Conservation (phyloP, 2,329 filamentous ascomycete species). For the Annulohypoxylon truncatum region DNA sequence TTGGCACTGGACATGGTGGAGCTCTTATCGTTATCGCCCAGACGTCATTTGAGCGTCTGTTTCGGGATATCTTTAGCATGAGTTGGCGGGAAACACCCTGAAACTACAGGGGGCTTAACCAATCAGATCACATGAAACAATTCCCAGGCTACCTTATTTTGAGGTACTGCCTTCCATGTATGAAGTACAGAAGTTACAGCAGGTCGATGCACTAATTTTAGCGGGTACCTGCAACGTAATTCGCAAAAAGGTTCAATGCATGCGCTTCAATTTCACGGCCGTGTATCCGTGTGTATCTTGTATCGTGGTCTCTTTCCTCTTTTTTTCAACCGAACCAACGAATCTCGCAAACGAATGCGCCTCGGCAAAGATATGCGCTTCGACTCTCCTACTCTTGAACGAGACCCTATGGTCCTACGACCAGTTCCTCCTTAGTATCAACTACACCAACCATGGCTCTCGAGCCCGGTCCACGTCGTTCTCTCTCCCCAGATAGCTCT, state of each 20-base stretch:
- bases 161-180: constrained; percentile 13
- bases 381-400: constrained; percentile 33
- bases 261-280: constrained; percentile 27
- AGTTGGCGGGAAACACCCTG: constrained; percentile 13
- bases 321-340: not conserved
- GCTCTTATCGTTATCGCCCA: constrained; percentile 38
- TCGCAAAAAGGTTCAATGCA: constrained; percentile 29
- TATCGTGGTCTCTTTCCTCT: constrained; percentile 38
- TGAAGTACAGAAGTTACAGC: constrained; percentile 2
- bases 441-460: constrained; percentile 66
- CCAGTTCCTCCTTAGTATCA: constrained; percentile 45
- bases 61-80: constrained; percentile 32
- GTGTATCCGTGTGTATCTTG: not conserved
- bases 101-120: constrained; percentile 16
- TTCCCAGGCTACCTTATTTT: constrained; percentile 14
- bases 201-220: constrained; percentile 22
- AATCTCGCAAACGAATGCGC: constrained; percentile 41
- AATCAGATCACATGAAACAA: constrained; percentile 13
- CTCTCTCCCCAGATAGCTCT: constrained; percentile 83
- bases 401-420: constrained; percentile 44
- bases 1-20: constrained; percentile 12
- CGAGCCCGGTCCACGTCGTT: constrained; percentile 69
- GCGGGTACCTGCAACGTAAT: constrained; percentile 44
- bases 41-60: constrained; percentile 30
- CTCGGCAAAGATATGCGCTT: constrained; percentile 46